Base-by-base conservation (phyloP, 1,284 basidiomycete genomes). In the Pseudozyma hubeiensis region DNA sequence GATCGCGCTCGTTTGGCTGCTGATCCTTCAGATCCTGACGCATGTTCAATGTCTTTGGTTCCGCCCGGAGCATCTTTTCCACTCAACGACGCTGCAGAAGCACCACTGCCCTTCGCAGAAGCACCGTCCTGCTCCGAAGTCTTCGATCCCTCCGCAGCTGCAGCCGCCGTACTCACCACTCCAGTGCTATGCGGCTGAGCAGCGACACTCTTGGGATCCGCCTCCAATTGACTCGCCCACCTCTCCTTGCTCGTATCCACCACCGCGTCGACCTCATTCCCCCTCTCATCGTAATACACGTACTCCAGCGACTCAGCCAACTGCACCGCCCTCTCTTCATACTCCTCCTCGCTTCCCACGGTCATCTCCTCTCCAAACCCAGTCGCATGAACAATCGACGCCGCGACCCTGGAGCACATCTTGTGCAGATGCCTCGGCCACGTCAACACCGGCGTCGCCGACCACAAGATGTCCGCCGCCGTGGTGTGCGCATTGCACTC, bases 401-500 rank as follows among this genome's bases (percentile, higher is more conserved):
- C 88, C 0, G 87, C 88, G 19, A 90, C 89, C 16, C 89, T 86
- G 17, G 88, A 89, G 58, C 88, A 88, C 88, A 90, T 89, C 80
- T 89, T 90, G 77, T 88, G 86, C 49, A 79, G 69, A 72, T 90
- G 87, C 55, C 87, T 87, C 5, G 89, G 88, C 86, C 86, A 89
- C 9, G 89, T 89, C 52, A 90, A 79, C 37, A 90, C 85, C 30
- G 89, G 89, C 1, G 89, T 90, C 8, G 88, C 89, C 1, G 87
- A 86, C 89, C 89, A 90, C 31, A 90, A 81, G 37, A 90, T 87
- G 73, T 90, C 89, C 14, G 88, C 87, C 7, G 89, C 88, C 13
- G 89, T 88, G 9, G 89, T 90, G 68, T 90, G 89, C 5, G 89
- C 89, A 64, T 88, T 89, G 80, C 89, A 90, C 87, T 90, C 89